Evolutionary conservation across 1,284 basidiomycete species (phyloP).

Genomic region (Coniophora puteana): DNA sequence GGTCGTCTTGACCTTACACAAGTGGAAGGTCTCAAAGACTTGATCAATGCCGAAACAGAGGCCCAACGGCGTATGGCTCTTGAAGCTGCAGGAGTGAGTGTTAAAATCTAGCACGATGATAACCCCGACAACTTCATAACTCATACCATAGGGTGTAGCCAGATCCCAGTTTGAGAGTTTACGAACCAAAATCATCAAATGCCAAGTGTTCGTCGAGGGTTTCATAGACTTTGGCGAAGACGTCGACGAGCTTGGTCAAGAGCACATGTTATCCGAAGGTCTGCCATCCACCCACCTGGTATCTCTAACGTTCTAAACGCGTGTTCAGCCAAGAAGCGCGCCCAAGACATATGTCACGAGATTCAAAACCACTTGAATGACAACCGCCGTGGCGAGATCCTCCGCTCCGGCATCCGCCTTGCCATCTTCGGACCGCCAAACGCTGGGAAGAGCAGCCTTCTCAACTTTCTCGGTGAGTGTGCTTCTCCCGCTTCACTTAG

Average conservation of each 20-base stretch:
- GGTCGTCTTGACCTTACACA: constrained; percentile 82
- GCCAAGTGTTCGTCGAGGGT: constrained; percentile 78
- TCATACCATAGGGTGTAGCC: constrained; percentile 48
- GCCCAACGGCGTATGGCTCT: constrained; percentile 74
- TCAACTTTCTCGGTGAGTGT: constrained; percentile 75
- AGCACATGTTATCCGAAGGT: constrained; percentile 59
- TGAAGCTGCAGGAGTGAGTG: constrained; percentile 56
- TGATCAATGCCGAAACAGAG: constrained; percentile 85
- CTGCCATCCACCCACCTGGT: constrained; percentile 25
- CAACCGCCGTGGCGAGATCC: constrained; percentile 73
- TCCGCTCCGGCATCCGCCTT: constrained; percentile 77
- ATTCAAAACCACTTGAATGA: constrained; percentile 63
- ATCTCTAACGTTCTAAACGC: constrained; percentile 2
- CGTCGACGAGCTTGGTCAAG: constrained; percentile 53
- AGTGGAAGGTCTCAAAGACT: constrained; percentile 80
- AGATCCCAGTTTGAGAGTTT: constrained; percentile 59
- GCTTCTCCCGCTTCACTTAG: not conserved
- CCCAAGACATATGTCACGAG: constrained; percentile 39
- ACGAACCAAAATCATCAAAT: constrained; percentile 61
- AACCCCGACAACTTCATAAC: not conserved
- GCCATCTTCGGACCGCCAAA: constrained; percentile 91
- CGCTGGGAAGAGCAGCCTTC: constrained; percentile 81
- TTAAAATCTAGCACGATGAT: constrained; percentile 5
- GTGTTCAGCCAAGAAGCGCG: constrained; percentile 44
- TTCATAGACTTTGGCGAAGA: constrained; percentile 90